Evolutionary conservation across 331 rosid genomes (phyloP).

Genomic region (Prunus yedoensis): DNA sequence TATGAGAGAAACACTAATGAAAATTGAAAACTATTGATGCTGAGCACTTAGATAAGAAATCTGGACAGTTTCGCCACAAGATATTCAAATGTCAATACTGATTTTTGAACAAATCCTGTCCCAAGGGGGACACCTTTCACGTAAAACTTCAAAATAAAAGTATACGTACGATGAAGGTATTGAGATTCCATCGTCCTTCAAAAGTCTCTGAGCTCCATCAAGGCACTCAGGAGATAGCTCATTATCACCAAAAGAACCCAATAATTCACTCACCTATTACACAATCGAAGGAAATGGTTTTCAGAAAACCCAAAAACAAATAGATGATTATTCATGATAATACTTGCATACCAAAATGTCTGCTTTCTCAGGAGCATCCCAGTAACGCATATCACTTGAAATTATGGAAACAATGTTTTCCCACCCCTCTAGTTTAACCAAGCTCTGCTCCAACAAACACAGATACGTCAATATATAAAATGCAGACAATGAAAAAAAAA

Average conservation of each 20-base stretch:
- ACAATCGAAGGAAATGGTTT: conserved; percentile 14
- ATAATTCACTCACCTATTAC: conserved; percentile 84
- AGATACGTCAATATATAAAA: not conserved
- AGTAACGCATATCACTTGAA: conserved; percentile 85
- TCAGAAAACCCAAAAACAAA: not conserved
- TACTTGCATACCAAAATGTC: conserved; percentile 73
- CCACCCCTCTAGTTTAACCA: conserved; percentile 92
- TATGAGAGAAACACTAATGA: not conserved
- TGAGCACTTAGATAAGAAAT: not conserved
- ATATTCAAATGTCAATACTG: not conserved
- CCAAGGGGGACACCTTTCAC: not conserved
- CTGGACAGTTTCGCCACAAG: not conserved
- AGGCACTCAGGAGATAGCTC: conserved; percentile 98
- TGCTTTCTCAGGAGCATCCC: conserved; percentile 92
- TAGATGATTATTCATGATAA: not conserved
- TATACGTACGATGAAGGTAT: conserved; percentile 90
- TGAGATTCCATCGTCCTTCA: conserved; percentile 82
- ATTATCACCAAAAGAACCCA: conserved; percentile 97
- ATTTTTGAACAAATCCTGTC: not conserved
- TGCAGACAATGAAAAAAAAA: not conserved
- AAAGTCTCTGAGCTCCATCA: conserved; percentile 92
- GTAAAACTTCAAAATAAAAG: not conserved
- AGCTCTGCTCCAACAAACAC: conserved; percentile 58
- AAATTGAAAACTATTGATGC: not conserved
- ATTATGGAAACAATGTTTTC: conserved; percentile 70